Conservation (phyloP, 257 asterid genomes). For the Lycium ferocissimum region DNA sequence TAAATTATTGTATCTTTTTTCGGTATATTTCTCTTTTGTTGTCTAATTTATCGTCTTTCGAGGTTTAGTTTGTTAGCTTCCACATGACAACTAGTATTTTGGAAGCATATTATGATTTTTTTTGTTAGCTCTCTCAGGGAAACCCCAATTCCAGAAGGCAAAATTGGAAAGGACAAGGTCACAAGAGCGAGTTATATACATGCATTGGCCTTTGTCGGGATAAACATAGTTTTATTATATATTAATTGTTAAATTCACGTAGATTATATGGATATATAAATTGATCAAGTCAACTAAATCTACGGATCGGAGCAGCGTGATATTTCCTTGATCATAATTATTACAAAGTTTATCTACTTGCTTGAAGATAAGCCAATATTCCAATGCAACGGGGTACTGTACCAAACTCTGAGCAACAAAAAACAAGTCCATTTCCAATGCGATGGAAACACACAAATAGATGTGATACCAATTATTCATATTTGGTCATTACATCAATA, state of each 20-base stretch:
- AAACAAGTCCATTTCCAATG: too few species aligned
- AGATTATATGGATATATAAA: neutral
- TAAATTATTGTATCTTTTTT: too few species aligned
- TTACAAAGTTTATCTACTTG: neutral
- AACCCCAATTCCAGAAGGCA: neutral
- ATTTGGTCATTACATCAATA: too few species aligned
- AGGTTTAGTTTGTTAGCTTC: too few species aligned
- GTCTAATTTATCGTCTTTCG: too few species aligned
- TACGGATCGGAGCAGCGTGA: neutral
- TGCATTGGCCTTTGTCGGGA: neutral
- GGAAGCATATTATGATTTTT: neutral
- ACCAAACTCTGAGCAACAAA: too few species aligned
- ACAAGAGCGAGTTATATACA: neutral
- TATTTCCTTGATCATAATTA: neutral
- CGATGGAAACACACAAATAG: too few species aligned
- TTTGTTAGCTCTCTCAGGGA: neutral
- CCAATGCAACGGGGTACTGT: neutral
- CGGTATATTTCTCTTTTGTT: too few species aligned
- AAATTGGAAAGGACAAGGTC: constrained; percentile 23
- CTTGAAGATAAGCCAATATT: neutral
- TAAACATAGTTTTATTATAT: neutral
- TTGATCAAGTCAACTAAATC: neutral
- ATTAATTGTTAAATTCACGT: neutral
- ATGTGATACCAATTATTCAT: too few species aligned
- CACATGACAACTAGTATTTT: neutral